A percentile compares a stretch with the other conserved stretches of the same genome.
Conservation (phyloP, 768 basidiomycete genomes). For the Mycena galopus region DNA sequence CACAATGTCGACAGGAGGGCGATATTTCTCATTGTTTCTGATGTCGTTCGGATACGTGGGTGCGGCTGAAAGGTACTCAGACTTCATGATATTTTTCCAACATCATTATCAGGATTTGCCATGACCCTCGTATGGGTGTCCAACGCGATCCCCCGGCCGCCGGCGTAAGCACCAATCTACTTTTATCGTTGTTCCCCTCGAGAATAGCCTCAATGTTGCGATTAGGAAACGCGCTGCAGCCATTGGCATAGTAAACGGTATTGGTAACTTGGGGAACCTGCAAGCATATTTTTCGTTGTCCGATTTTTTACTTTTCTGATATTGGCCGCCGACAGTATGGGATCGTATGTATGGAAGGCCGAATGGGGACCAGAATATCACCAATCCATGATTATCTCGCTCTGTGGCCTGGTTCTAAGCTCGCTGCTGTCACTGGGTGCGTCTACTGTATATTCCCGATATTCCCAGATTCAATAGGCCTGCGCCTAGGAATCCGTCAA, state of each 20-base stretch:
- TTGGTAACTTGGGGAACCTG: constrained; percentile 71
- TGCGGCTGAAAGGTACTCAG: constrained; percentile 2
- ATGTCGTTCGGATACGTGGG: constrained; percentile 69
- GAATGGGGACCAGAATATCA: constrained; percentile 73
- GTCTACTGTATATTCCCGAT: not conserved
- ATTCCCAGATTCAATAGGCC: not conserved
- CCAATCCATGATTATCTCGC: constrained; percentile 68
- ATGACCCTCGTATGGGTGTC: constrained; percentile 74
- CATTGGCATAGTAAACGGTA: constrained; percentile 73
- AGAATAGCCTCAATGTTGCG: not conserved
- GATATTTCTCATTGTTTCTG: constrained; percentile 74
- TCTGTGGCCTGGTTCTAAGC: constrained; percentile 36
- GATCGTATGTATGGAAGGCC: constrained; percentile 72
- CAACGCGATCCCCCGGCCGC: constrained; percentile 71
- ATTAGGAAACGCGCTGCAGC: constrained; percentile 64
- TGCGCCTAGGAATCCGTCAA: constrained; percentile 54
- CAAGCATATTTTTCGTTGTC: constrained; percentile 41
- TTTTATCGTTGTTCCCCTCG: not conserved
- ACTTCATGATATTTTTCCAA: not conserved
- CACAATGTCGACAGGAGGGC: constrained; percentile 63
- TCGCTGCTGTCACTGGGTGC: constrained; percentile 46
- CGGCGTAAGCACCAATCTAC: constrained; percentile 53
- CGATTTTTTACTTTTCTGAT: not conserved
- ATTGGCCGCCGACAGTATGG: constrained; percentile 54
- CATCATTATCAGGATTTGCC: constrained; percentile 49